These are phyloP conservation scores for Truncatella angustata DNA, from an alignment of 2,329 filamentous ascomycete genomes.

Conservation along the genomic window DNA sequence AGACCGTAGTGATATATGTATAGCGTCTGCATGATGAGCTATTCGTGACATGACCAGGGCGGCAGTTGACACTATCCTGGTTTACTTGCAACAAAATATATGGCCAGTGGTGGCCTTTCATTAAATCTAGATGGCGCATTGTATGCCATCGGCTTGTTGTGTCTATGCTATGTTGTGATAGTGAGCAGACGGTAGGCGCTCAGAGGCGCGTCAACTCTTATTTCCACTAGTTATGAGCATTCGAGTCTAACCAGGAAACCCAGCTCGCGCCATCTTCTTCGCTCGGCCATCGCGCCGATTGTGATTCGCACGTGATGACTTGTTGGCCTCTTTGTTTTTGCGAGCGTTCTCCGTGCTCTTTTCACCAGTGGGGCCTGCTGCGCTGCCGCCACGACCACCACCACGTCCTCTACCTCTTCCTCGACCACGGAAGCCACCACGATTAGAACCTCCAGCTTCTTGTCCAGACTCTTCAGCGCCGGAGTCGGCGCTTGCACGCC, in stretches of 20 bases:
- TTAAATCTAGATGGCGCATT: too few species aligned
- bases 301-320: constrained; percentile 80
- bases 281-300: constrained; percentile 72
- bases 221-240: too few species aligned
- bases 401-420: constrained; percentile 46
- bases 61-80: too few species aligned
- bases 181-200: too few species aligned
- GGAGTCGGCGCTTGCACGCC: constrained; percentile 53
- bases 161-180: too few species aligned
- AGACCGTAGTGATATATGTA: too few species aligned
- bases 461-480: constrained; percentile 56
- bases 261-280: constrained; percentile 62
- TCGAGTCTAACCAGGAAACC: constrained; percentile 29
- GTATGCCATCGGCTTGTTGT: too few species aligned
- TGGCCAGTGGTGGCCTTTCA: too few species aligned
- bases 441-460: constrained; percentile 32
- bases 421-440: constrained; percentile 44
- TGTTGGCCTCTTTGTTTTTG: constrained; percentile 77
- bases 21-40: too few species aligned
- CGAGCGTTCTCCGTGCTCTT: constrained; percentile 70
- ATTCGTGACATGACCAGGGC: too few species aligned
- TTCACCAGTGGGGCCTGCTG: constrained; percentile 65
- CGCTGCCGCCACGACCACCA: constrained; percentile 55
- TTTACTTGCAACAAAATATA: too few species aligned
- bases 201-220: too few species aligned